phyloP scores from a whole-genome alignment of 2,329 filamentous ascomycete species.

The Sclerotinia borealis region DNA sequence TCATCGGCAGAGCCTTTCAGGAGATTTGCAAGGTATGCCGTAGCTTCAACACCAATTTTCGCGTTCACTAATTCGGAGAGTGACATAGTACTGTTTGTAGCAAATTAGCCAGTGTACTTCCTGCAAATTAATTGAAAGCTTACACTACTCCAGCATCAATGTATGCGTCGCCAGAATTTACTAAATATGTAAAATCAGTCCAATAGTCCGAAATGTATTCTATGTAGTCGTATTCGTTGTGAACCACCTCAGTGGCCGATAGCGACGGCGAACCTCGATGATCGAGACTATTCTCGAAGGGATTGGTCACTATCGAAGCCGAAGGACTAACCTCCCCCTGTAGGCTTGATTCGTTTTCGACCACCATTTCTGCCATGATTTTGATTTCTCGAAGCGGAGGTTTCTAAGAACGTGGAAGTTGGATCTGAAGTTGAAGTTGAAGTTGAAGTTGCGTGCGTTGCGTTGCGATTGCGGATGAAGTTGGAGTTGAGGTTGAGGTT shows the following conservation, averaged over 20 bases:
- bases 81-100: conserved; percentile 37
- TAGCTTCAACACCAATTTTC: conserved; percentile 79
- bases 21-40: conserved; percentile 77
- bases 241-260: not conserved
- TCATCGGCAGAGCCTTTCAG: conserved; percentile 70
- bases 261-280: not conserved
- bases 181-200: not conserved
- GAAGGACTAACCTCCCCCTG: too few species aligned
- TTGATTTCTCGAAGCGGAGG: not conserved
- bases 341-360: not conserved
- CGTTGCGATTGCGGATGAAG: not conserved
- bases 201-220: not conserved
- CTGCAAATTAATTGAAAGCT: not conserved
- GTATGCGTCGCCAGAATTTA: conserved; percentile 8
- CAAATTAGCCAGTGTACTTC: not conserved
- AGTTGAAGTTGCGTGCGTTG: not conserved
- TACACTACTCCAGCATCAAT: conserved; percentile 1
- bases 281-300: not conserved
- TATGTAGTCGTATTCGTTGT: not conserved
- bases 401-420: too few species aligned
- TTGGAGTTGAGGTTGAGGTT: not conserved
- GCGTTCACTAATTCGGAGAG: conserved; percentile 67
- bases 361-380: not conserved
- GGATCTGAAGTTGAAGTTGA: not conserved
- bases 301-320: not conserved